Evolutionary conservation across 805 yeast genomes (phyloP), one percentile per base, ranked within the genome.

Genomic region (Candida sanyiensis): DNA sequence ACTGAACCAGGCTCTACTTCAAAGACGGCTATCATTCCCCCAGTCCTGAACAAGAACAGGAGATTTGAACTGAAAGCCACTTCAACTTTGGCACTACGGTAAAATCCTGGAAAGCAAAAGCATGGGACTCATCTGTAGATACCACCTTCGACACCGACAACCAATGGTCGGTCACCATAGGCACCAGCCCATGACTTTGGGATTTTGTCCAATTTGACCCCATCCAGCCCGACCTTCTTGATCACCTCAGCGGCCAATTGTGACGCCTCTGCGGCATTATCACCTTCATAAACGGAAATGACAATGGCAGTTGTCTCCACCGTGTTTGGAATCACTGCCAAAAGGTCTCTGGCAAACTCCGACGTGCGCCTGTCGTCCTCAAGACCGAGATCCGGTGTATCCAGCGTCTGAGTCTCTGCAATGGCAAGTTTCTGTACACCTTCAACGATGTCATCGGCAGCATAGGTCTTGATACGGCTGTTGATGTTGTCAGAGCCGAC

Each of bases 131-230:
- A 80, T 24, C 83, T 78, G 50, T 72, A 89, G 23, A 89, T 59
- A 2, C 96, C 96, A 32, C 78, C 80, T 52, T 87, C 95, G 46
- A 82, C 57, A 0, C 93, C 81, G 20, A 66, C 45, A 0, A 90
- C 86, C 3, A 77, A 62, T 3, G 79, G 77, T 48, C 70, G 75
- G 42, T 70, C 75, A 2, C 97, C 97, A 52, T 89, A 89, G 0
- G 83, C 82, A 3, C 95, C 87, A 7, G 58, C 56, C 97, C 97
- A 89, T 26, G 95, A 83, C 12, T 69, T 63, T 0, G 97, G 97
- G 7, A 65, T 64, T 8, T 56, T 47, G 72, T 78, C 74, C 6
- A 44, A 26, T 21, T 31, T 26, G 13, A 49, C 45, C 30, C 34
- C n/a, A 9, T 48, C 27, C 7, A 56, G 21, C 7, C 43, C 55